These are phyloP conservation scores for Xylogone sp. DNA, from an alignment of 2,329 filamentous ascomycete genomes.

Conservation along the genomic window DNA sequence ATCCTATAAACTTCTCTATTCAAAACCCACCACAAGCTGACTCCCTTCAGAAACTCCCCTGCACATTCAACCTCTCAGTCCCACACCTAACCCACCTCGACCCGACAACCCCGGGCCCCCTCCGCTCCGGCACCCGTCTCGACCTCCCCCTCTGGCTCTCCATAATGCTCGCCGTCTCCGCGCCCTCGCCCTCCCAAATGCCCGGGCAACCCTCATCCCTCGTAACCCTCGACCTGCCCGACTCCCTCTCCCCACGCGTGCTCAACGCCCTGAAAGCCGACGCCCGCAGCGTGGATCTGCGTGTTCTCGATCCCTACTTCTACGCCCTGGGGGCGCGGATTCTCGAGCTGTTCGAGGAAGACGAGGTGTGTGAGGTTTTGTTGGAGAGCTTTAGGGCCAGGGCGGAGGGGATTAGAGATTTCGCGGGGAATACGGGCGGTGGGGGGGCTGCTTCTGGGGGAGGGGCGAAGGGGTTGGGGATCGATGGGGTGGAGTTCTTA, in stretches of 20 bases:
- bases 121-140: constrained; percentile 77
- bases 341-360: constrained; percentile 87
- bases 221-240: constrained; percentile 77
- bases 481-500: constrained; percentile 76
- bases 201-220: constrained; percentile 43
- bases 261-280: constrained; percentile 89
- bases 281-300: constrained; percentile 77
- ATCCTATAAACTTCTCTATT: background rate
- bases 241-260: constrained; percentile 73
- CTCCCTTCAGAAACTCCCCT: constrained; percentile 78
- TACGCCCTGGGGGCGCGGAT: constrained; percentile 83
- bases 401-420: constrained; percentile 78
- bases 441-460: constrained; percentile 46
- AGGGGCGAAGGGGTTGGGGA: constrained; percentile 65
- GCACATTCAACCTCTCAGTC: constrained; percentile 88
- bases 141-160: constrained; percentile 90
- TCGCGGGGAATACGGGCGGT: constrained; percentile 79
- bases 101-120: constrained; percentile 66
- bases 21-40: background rate
- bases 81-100: constrained; percentile 86
- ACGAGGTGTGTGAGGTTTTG: constrained; percentile 71
- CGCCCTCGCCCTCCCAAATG: constrained; percentile 29
- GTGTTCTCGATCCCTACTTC: constrained; percentile 81
- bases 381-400: constrained; percentile 76
- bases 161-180: constrained; percentile 81